Evolutionary conservation across 2,329 filamentous ascomycete genomes (phyloP), one percentile per base, ranked within the genome.

Genomic region (Phaeoacremonium minimum): DNA sequence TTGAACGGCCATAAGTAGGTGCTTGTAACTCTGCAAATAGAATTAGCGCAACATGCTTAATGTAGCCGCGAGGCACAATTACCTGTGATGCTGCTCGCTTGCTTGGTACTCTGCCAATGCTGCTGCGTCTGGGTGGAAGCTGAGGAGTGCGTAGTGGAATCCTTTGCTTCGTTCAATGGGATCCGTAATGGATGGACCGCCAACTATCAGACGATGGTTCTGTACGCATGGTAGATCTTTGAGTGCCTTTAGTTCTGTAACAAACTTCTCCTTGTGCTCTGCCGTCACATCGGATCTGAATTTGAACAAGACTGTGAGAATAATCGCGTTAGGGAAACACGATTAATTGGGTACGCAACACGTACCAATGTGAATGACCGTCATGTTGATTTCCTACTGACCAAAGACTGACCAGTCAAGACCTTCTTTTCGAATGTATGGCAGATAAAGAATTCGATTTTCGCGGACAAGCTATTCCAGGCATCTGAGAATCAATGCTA

Each of bases 81-180:
- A 70, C 70, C 61, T 53, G 36, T 72, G 62, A 46, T 77, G 73
- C 39, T 77, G 71, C 4, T 60, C 53, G 34, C 70, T 74, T 2
- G 67, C 66, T 37, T 77, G 73, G 35, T 77, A 77, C 31, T 63
- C 64, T 2, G 58, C 64, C 38, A 77, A 44, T 0, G 71, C 73
- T 7, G 54, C 54, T 6, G 47, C 51, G 15, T 71, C 53, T 5
- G 63, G 47, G 32, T 77, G 74, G 15, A 68, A 74, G 56, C 73
- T 76, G 26, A 77, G 36, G 0, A 77, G 52, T 0, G 69, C 66
- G 38, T 66, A 67, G 9, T 77, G 60, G 32, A 65, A 76, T 0
- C 72, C 72, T 41, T 77, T 73, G 50, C 71, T 76, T 14, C 65
- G 57, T 20, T 69, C 68, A 7, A 69, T 64, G 0, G 73, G 72